Conservation (phyloP, 257 asterid genomes). For the Jaltomata sinuosa region DNA sequence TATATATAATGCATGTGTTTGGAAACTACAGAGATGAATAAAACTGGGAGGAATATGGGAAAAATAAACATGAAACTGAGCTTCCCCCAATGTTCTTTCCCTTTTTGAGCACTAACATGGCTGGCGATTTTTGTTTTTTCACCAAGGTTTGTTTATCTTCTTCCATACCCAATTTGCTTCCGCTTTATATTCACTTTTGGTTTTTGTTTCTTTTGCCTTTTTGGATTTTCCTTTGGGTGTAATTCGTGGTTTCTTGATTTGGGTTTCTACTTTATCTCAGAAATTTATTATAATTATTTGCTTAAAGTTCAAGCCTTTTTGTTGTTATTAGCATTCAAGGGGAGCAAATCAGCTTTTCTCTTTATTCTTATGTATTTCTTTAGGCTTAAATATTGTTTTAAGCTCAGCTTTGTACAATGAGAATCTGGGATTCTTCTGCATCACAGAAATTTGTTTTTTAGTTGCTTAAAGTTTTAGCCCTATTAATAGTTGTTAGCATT, state of each 20-base stretch:
- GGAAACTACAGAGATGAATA: constrained; percentile 18
- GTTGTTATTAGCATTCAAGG: not conserved
- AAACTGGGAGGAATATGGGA: constrained; percentile 36
- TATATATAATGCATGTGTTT: constrained; percentile 11
- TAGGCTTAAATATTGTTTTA: not conserved
- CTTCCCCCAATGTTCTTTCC: constrained; percentile 9
- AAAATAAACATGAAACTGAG: constrained; percentile 19
- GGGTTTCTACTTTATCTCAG: not conserved
- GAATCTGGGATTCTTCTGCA: not conserved
- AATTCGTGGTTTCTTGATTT: not conserved
- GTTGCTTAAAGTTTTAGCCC: not conserved
- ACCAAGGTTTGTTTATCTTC: constrained; percentile 36
- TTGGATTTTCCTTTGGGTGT: not conserved
- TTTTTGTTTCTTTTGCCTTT: not conserved
- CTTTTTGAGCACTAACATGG: constrained; percentile 32
- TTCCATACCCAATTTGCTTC: constrained; percentile 4
- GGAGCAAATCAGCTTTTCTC: not conserved
- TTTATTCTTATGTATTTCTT: not conserved
- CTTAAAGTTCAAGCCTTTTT: not conserved
- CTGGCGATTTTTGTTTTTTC: constrained; percentile 54
- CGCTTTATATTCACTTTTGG: not conserved
- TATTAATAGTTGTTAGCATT: not conserved
- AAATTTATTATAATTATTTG: not conserved
- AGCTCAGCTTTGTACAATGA: not conserved
- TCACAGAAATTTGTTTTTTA: not conserved